Evolutionary conservation across 371 early-diverging fungal genomes (phyloP).

Genomic region (Haplosporangium sp.): DNA sequence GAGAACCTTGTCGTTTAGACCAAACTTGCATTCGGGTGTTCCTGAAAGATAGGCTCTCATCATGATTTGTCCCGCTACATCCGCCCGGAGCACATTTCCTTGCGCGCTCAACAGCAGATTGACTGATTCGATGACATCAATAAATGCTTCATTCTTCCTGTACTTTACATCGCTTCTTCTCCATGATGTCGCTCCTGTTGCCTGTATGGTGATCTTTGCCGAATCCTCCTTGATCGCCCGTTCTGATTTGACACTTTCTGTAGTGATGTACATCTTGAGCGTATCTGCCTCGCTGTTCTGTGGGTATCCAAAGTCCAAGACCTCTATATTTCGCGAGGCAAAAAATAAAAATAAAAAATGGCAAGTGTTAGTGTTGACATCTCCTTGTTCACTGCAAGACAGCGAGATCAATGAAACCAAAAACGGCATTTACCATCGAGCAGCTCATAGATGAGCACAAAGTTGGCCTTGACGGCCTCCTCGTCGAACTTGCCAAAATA

Average conservation of each 20-base stretch:
- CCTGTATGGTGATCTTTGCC: constrained; percentile 88
- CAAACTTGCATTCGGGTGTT: constrained; percentile 85
- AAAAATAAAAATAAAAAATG: too few species aligned
- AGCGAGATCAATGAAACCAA: neutral
- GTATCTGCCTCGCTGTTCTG: constrained; percentile 92
- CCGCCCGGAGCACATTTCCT: constrained; percentile 72
- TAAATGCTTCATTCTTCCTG: constrained; percentile 89
- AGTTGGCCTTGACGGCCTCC: constrained; percentile 90
- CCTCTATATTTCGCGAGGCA: too few species aligned
- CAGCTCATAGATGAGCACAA: constrained; percentile 91
- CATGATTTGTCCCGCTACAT: constrained; percentile 77
- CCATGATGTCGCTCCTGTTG: constrained; percentile 92
- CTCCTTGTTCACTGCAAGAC: too few species aligned
- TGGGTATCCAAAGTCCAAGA: constrained; percentile 93
- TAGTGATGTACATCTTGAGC: constrained; percentile 89
- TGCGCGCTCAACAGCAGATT: constrained; percentile 84
- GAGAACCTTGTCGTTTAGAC: constrained; percentile 85
- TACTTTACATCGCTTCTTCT: constrained; percentile 91
- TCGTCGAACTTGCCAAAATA: constrained; percentile 94
- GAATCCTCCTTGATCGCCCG: constrained; percentile 76
- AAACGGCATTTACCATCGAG: constrained; percentile 89
- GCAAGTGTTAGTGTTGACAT: too few species aligned
- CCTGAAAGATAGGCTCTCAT: constrained; percentile 83
- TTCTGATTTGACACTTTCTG: constrained; percentile 87
- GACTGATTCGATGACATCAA: constrained; percentile 92